A percentile compares a stretch with the other conserved stretches of the same genome.
phyloP scores from a whole-genome alignment of 257 asterid genomes.

The Mentha longifolia region DNA sequence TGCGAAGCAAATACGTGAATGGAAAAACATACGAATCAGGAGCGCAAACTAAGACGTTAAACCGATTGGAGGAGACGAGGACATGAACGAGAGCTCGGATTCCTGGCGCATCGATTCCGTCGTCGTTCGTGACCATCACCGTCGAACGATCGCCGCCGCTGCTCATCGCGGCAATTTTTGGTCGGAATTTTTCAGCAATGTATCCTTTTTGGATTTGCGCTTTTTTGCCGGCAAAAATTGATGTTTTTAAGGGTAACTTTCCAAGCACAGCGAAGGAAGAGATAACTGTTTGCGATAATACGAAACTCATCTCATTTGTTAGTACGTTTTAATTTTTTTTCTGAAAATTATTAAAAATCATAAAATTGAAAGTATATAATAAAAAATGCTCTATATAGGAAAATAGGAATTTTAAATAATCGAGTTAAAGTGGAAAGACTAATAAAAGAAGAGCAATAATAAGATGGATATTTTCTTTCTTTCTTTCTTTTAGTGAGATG shows the following conservation, averaged over 20 bases:
- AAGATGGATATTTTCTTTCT: too few relatives aligned
- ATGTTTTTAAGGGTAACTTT: not conserved
- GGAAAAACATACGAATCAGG: slow-evolving; percentile 68
- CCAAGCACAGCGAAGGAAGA: not conserved
- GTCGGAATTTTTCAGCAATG: slow-evolving; percentile 23
- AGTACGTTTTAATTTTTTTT: too few relatives aligned
- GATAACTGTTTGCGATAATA: too few relatives aligned
- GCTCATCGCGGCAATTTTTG: slow-evolving; percentile 26
- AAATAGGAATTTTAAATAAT: too few relatives aligned
- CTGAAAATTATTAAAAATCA: too few relatives aligned
- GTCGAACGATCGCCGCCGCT: slow-evolving; percentile 57
- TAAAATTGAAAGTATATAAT: too few relatives aligned
- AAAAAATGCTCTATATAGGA: too few relatives aligned
- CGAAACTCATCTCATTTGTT: too few relatives aligned
- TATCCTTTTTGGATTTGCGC: too few relatives aligned
- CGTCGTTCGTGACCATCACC: slow-evolving; percentile 91
- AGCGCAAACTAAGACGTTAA: slow-evolving; percentile 80
- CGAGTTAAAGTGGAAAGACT: too few relatives aligned
- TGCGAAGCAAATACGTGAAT: not conserved
- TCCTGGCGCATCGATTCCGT: slow-evolving; percentile 92
- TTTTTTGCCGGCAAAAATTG: slow-evolving; percentile 14
- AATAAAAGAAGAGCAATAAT: too few relatives aligned
- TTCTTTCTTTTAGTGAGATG: too few relatives aligned
- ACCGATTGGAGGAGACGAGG: slow-evolving; percentile 75
- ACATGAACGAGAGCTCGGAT: slow-evolving; percentile 69